Evolutionary conservation across 2,329 filamentous ascomycete species (phyloP), one percentile per base, ranked within the genome.

Genomic region (Mollisiaceae sp.): DNA sequence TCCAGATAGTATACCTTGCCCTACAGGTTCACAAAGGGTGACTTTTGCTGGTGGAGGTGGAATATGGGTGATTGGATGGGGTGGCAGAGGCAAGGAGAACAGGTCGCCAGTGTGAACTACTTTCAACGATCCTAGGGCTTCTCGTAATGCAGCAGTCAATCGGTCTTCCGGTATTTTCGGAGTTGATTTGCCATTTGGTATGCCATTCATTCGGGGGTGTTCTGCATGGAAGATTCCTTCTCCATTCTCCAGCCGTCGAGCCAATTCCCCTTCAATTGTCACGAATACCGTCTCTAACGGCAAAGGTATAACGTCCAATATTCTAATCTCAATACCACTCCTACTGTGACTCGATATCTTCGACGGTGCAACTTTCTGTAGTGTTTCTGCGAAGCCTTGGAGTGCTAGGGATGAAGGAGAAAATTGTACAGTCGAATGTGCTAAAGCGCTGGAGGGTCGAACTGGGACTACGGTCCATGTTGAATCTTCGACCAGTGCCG

Each of bases 11-110:
- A 95, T 78, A 9, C 95, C 95, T 78, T 99, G 95, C 6, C 92
- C 88, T 18, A 98, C 93, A 9, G 95, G 95, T 77, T 99, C 95
- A 76, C 94, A 98, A n/a, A 96, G 87, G 57, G 92, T 89, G 67
- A 98, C 91, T 78, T 91, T 93, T 50, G 92, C 95, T 0, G 94
- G 93, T 50, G 92, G 92, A 15, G 93, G 87, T 27, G 92, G 88
- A 20, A 91, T 87, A 78, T 97, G 93, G 9, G 93, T 97, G 69
- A 97, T 90, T 14, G 93, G 91, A 78, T 97, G 93, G 2, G 93
- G 87, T 9, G 91, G 87, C 35, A 98, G 82, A 14, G 92, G 91
- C 47, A 99, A 81, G 11, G 86, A 85, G 67, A 91, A 89, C 59
- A 94, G 78, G 77, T 98, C 94, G 22, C 93, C 93, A 0, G 88